A percentile compares a stretch with the other conserved stretches of the same genome.
Evolutionary conservation across 352 stramenopile genomes (phyloP).

Genomic region (Globisporangium canariense): DNA sequence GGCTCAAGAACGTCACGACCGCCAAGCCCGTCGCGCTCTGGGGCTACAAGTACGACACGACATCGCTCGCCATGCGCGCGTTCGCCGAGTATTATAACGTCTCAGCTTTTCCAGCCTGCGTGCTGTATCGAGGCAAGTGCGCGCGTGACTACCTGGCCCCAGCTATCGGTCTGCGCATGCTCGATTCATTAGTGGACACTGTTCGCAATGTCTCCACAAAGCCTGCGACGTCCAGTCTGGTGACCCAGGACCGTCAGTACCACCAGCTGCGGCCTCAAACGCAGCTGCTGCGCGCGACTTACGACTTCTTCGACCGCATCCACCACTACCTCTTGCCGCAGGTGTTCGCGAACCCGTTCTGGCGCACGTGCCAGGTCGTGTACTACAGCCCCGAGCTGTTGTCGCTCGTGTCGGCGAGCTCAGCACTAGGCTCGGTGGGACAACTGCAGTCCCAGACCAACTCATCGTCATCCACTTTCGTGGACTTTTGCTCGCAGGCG

Average conservation of each 20-base stretch:
- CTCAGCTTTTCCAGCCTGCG: neutral
- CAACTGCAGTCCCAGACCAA: neutral
- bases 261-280: neutral
- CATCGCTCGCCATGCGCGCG: slow-evolving; percentile 11
- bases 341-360: slow-evolving; percentile 7
- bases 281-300: neutral
- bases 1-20: neutral
- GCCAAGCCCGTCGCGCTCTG: slow-evolving; percentile 7
- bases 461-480: neutral
- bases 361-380: slow-evolving; percentile 4
- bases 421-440: neutral
- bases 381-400: slow-evolving; percentile 11
- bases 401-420: neutral
- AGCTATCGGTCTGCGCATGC: neutral
- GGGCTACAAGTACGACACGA: slow-evolving; percentile 20
- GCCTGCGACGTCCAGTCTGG: neutral
- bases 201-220: neutral
- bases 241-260: neutral
- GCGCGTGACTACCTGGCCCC: neutral
- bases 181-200: neutral
- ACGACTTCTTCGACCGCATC: slow-evolving; percentile 13
- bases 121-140: slow-evolving; percentile 8
- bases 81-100: slow-evolving; percentile 10
- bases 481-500: slow-evolving; percentile 12
- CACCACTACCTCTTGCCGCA: slow-evolving; percentile 16